These are phyloP conservation scores for Arachnopeziza araneosa DNA, from an alignment of 2,329 filamentous ascomycete genomes.

Conservation along the genomic window DNA sequence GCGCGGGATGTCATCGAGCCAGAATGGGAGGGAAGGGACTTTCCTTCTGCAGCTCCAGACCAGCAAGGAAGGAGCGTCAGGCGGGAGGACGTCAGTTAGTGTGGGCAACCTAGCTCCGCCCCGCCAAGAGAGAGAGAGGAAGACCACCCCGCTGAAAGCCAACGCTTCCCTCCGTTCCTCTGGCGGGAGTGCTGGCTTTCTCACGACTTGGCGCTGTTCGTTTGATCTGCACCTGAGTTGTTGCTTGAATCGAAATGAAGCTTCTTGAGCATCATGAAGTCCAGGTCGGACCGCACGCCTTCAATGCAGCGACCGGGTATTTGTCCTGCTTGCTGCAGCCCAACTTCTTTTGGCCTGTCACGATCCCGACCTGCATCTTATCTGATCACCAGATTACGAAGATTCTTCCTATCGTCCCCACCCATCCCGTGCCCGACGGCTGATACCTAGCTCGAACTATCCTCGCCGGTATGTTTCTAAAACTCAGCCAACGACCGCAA, in stretches of 20 bases:
- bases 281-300: neutral
- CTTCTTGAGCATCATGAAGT: neutral
- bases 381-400: slow-evolving; percentile 24
- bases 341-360: too few relatives aligned
- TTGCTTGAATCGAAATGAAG: too few relatives aligned
- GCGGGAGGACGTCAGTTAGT: too few relatives aligned
- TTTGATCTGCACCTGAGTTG: too few relatives aligned
- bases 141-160: neutral
- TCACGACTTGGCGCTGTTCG: too few relatives aligned
- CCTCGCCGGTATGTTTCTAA: too few relatives aligned
- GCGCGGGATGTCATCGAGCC: neutral
- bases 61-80: neutral
- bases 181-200: too few relatives aligned
- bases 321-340: neutral
- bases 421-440: too few relatives aligned
- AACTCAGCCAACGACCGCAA: too few relatives aligned
- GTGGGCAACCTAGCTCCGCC: too few relatives aligned
- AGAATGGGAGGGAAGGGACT: neutral
- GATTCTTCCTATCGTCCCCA: neutral
- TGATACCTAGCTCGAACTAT: too few relatives aligned
- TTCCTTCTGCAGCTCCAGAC: neutral
- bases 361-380: slow-evolving; percentile 13
- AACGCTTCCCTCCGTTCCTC: too few relatives aligned
- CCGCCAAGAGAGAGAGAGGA: neutral
- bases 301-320: neutral